Evolutionary conservation across 257 asterid species (phyloP).

Genomic region (Solanum chmielewskii): DNA sequence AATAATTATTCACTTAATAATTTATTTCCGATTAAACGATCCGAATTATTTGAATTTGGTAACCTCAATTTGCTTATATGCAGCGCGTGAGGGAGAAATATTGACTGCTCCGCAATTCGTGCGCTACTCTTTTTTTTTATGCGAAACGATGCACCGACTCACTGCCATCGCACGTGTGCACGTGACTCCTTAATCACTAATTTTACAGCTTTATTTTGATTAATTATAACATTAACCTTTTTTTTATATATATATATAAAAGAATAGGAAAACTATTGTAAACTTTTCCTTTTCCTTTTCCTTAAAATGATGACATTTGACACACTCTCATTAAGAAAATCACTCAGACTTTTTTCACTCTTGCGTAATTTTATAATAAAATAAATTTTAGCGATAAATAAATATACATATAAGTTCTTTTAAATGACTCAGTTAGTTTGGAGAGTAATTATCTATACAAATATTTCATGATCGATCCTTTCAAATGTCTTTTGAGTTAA

Average conservation of each 20-base stretch:
- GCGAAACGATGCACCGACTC: slow-evolving; percentile 76
- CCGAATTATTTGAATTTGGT: rapidly evolving
- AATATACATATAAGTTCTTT: rapidly evolving
- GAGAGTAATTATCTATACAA: rapidly evolving
- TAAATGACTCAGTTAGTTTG: too few relatives aligned
- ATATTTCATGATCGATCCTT: rapidly evolving
- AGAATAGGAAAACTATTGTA: background rate
- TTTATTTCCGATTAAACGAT: rapidly evolving
- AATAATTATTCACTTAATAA: too few relatives aligned
- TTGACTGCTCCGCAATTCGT: slow-evolving; percentile 65
- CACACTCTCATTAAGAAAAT: background rate
- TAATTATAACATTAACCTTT: slow-evolving; percentile 1
- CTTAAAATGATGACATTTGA: background rate
- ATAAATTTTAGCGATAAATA: too few relatives aligned
- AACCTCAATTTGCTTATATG: background rate
- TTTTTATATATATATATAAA: background rate
- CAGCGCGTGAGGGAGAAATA: slow-evolving; percentile 1
- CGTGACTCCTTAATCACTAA: slow-evolving; percentile 51
- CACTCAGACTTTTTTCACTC: too few relatives aligned
- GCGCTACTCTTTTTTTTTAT: slow-evolving; percentile 33
- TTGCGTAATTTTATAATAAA: too few relatives aligned
- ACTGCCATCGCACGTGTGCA: slow-evolving; percentile 75
- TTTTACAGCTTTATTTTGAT: slow-evolving; percentile 6
- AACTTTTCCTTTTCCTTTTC: background rate
- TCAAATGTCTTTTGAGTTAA: too few relatives aligned